Evolutionary conservation across 2,329 filamentous ascomycete species (phyloP), one percentile per base, ranked within the genome.

Genomic region (Alternaria conjuncta): DNA sequence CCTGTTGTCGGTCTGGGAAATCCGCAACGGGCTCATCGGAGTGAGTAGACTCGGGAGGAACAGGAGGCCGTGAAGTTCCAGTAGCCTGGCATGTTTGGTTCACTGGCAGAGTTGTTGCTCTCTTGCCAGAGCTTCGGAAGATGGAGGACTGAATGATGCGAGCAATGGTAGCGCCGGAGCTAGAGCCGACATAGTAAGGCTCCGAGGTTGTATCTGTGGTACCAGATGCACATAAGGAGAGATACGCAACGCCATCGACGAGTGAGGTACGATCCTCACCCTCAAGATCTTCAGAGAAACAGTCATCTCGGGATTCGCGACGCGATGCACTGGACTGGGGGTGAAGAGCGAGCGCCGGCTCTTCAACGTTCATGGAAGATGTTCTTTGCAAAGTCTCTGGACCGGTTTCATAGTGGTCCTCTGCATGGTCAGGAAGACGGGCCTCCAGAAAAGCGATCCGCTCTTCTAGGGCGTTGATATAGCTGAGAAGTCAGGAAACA

Each of bases 161-260:
- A 60, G 73, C 73, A 60, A 75, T 75, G 10, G 69, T 71, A 53
- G 73, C 73, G 10, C 73, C 73, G 36, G 73, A 74, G 56, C 71
- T 74, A 11, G 71, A 73, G 6, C 73, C 73, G 26, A 75, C 69
- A 51, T 75, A 75, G 57, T 69, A 74, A 7, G 71, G 73, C 46
- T 73, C 71, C 41, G 63, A 64, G 2, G 62, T 63, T 18, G 67
- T 64, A 44, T 74, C 71, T 32, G 71, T 74, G 2, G 70, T 71
- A 12, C 72, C 72, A 46, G 72, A 73, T 9, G 72, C 72, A 30
- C 72, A 74, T 3, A 75, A 57, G 41, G 72, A 75, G 20, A 75
- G 65, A 30, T 75, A 75, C 6, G 72, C 72, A 10, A 75, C 72
- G 21, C 72, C 72, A 54, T 75, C 68, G 12, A 75, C 67, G 8